Evolutionary conservation across 495 filamentous ascomycete genomes (phyloP).

Genomic region (Cladorrhinum samala): DNA sequence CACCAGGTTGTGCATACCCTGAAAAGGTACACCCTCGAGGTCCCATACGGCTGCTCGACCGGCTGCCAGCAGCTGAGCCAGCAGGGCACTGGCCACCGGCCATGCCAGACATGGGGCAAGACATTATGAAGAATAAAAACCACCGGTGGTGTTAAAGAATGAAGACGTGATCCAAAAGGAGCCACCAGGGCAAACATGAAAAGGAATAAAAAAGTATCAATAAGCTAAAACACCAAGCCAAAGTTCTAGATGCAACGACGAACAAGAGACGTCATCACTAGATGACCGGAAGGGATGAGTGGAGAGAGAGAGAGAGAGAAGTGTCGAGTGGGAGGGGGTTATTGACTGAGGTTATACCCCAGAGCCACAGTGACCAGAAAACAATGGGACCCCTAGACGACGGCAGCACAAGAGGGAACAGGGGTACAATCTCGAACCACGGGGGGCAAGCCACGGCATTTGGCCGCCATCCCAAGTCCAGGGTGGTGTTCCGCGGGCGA

Average conservation of each 20-base stretch:
- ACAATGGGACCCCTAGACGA: no score
- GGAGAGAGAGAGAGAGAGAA: not conserved
- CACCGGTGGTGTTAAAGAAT: not conserved
- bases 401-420: not conserved
- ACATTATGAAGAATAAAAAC: conserved; percentile 10
- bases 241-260: not conserved
- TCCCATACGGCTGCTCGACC: conserved; percentile 24
- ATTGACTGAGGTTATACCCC: not conserved
- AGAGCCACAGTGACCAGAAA: no score
- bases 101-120: conserved; percentile 25
- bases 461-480: not conserved
- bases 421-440: not conserved
- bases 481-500: not conserved
- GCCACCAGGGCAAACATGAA: conserved; percentile 8
- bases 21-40: conserved; percentile 33
- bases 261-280: not conserved
- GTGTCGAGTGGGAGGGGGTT: not conserved
- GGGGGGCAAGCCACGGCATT: not conserved
- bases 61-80: conserved; percentile 19
- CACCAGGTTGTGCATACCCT: conserved; percentile 29
- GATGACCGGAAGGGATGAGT: not conserved
- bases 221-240: conserved; percentile 1
- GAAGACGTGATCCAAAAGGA: not conserved
- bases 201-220: conserved; percentile 2
- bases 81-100: conserved; percentile 20